A percentile compares a stretch with the other conserved stretches of the same genome.
Conservation (phyloP, 345 rosid species). For the Pistacia integerrima region DNA sequence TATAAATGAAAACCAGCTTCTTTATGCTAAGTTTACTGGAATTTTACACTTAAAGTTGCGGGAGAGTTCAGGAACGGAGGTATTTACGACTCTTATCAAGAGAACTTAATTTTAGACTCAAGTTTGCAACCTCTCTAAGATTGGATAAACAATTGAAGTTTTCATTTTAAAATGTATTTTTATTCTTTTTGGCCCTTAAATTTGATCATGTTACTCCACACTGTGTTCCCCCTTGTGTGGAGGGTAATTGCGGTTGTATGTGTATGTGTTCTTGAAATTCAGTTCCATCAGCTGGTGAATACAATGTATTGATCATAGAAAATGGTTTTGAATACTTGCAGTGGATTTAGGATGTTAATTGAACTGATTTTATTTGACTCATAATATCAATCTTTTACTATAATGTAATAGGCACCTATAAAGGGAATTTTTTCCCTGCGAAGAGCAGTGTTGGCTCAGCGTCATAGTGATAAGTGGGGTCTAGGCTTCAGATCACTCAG, state of each 20-base stretch:
- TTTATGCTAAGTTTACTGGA: not conserved
- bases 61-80: not conserved
- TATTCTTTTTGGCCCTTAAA: not conserved
- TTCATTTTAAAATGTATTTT: not conserved
- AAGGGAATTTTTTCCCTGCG: constrained; percentile 72
- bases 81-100: not conserved
- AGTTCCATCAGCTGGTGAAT: not conserved
- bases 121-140: not conserved
- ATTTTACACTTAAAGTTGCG: not conserved
- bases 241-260: not conserved
- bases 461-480: constrained; percentile 45
- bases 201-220: not conserved
- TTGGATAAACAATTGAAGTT: not conserved
- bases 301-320: not conserved
- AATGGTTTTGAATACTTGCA: not conserved
- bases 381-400: not conserved
- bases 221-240: not conserved
- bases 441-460: constrained; percentile 49
- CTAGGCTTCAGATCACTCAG: constrained; percentile 62
- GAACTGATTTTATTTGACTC: not conserved
- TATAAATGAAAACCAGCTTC: not conserved
- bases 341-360: not conserved
- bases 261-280: not conserved
- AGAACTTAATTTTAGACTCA: not conserved
- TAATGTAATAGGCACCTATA: constrained; percentile 64